Base-by-base conservation (phyloP, 2,329 filamentous ascomycete species). In the Xylaria sp. region DNA sequence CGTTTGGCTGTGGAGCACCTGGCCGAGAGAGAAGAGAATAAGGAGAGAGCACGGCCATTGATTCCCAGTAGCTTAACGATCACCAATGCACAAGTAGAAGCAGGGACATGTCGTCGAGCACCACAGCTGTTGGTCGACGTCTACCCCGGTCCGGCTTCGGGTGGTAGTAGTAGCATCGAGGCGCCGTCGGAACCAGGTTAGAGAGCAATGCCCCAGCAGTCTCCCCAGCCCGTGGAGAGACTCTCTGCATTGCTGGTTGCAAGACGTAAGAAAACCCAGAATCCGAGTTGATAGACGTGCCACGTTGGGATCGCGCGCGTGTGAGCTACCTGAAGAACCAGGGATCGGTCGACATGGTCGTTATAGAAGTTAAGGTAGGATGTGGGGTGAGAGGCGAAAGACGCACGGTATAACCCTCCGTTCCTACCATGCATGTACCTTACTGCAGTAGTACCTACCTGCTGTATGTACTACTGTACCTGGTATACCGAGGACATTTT, bases 141-240 rank as follows among this genome's bases (percentile, higher is more conserved):
- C 58, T 54, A 56, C 51, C 58, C 62, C 51, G 15, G 61, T 51
- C 60, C 67, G 52, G 68, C 62, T 63, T 71, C 54, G 62, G 62
- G 61, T 64, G 33, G 56, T 64, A 33, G 56, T 28, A 60, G 68
- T 64, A 48, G 65, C 54, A 66, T 55, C 39, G 43, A 54, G 61
- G 52, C 69, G 58, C 58, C 67, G 57, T 70, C 64, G 67, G 69
- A 70, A 65, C 64, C 64, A 56, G 63, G 49, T 58, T 41, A 31
- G 49, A 60, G 39, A 51, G 55, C 48, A 33, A 36, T 36, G 33
- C 33, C 33, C 33, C 33, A 36, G 33, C 33, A 10, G 33, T 36
- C 58, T 43, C 41, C 55, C 63, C 23, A 57, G 52, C 36, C 58
- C 46, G 25, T 64, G 59, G 56, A 46, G 66, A 39, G 36, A 48